These are phyloP conservation scores for Yamadazyma insecticola DNA, from an alignment of 805 yeast genomes.

Conservation along the genomic window DNA sequence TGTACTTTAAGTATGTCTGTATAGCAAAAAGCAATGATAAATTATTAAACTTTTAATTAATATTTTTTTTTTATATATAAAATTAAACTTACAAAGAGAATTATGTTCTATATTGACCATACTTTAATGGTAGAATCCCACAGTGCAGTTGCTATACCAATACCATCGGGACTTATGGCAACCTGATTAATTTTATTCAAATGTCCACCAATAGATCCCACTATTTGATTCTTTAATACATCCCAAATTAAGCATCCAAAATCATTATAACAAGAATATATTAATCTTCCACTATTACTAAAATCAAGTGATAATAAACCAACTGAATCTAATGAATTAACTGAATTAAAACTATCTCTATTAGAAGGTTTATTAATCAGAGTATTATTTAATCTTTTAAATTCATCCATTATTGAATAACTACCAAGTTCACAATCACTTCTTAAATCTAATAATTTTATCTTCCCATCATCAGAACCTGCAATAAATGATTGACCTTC, in stretches of 20 bases:
- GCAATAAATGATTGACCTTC: constrained; percentile 66
- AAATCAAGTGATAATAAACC: constrained; percentile 72
- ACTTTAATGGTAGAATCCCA: constrained; percentile 73
- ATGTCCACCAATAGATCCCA: constrained; percentile 60
- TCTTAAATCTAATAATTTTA: constrained; percentile 70
- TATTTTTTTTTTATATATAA: too few species aligned
- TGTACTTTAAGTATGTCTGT: too few species aligned
- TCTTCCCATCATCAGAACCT: constrained; percentile 76
- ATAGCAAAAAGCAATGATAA: too few species aligned
- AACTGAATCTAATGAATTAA: constrained; percentile 7
- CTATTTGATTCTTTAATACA: constrained; percentile 54
- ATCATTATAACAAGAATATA: constrained; percentile 75
- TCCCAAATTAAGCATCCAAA: constrained; percentile 79
- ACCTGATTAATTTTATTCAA: constrained; percentile 59
- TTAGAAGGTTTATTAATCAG: constrained; percentile 12
- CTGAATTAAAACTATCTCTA: constrained; percentile 1
- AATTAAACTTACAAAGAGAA: too few species aligned
- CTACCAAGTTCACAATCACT: constrained; percentile 63
- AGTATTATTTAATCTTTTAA: constrained; percentile 2
- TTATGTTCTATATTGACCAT: too few species aligned
- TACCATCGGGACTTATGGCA: constrained; percentile 66
- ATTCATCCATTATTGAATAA: constrained; percentile 27
- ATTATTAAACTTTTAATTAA: too few species aligned
- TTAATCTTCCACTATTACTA: constrained; percentile 66
- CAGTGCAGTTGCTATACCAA: constrained; percentile 71